phyloP scores from a whole-genome alignment of 148 eudicot species.

The Gaultheria prostrata region DNA sequence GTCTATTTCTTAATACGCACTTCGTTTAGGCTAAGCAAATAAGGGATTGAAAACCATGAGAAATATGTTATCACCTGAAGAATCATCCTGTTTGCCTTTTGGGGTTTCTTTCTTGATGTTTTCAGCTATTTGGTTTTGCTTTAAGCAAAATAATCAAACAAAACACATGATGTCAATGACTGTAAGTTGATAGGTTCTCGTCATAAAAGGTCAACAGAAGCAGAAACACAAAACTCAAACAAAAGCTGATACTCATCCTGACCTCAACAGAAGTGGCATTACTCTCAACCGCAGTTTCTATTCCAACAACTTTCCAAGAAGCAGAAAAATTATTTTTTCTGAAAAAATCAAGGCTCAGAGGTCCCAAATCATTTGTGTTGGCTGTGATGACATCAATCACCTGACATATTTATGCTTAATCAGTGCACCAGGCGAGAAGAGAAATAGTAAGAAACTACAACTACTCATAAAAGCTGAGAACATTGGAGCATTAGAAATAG shows the following conservation, averaged over 20 bases:
- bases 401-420: constrained; percentile 37
- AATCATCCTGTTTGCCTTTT: constrained; percentile 38
- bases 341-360: constrained; percentile 69
- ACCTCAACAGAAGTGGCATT: constrained; percentile 36
- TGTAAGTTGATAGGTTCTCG: constrained; percentile 2
- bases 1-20: not conserved
- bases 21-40: not conserved
- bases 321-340: constrained; percentile 64
- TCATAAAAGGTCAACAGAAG: not conserved
- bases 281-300: constrained; percentile 32
- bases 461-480: not conserved
- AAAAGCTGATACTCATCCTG: constrained; percentile 13
- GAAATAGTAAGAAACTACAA: not conserved
- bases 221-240: not conserved
- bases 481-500: not conserved
- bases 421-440: constrained; percentile 11
- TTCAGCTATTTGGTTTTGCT: constrained; percentile 40
- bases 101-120: constrained; percentile 41
- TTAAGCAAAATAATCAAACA: constrained; percentile 19
- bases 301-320: constrained; percentile 64
- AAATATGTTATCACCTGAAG: constrained; percentile 38
- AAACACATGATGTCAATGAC: constrained; percentile 15
- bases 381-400: constrained; percentile 68
- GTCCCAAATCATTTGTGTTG: constrained; percentile 71
- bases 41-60: constrained; percentile 5